Conservation (phyloP, 73 alveolate genomes). For the Stentor roeselii region DNA sequence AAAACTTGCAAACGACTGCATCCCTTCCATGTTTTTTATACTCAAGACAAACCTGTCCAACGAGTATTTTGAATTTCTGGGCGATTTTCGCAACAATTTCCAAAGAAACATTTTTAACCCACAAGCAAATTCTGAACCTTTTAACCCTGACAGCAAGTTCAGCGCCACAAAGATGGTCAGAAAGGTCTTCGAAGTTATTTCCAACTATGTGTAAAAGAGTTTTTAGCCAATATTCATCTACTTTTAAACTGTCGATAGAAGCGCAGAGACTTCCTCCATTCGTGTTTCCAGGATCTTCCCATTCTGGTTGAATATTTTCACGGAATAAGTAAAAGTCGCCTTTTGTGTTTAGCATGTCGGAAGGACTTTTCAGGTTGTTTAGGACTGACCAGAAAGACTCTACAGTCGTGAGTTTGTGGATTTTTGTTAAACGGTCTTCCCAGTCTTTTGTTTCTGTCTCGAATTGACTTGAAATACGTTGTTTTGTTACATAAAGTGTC, state of each 20-base stretch:
- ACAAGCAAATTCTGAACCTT: constrained; percentile 4
- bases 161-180: neutral
- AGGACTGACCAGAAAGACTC: constrained; percentile 24
- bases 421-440: constrained; percentile 23
- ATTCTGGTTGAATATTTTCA: constrained; percentile 6
- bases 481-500: constrained; percentile 25
- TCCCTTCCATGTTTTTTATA: neutral
- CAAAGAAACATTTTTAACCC: neutral
- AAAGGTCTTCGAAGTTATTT: neutral
- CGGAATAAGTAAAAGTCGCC: constrained; percentile 11
- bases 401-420: neutral
- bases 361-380: constrained; percentile 16
- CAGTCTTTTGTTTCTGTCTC: neutral
- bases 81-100: neutral
- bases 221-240: constrained; percentile 6
- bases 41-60: neutral
- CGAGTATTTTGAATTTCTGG: neutral
- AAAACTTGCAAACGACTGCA: neutral
- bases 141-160: neutral
- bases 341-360: neutral
- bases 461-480: neutral
- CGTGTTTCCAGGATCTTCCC: constrained; percentile 11
- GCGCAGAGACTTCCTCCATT: constrained; percentile 13
- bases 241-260: neutral
- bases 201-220: neutral